These are phyloP conservation scores for Didymella pinodella DNA, from an alignment of 2,329 filamentous ascomycete genomes.

Conservation along the genomic window DNA sequence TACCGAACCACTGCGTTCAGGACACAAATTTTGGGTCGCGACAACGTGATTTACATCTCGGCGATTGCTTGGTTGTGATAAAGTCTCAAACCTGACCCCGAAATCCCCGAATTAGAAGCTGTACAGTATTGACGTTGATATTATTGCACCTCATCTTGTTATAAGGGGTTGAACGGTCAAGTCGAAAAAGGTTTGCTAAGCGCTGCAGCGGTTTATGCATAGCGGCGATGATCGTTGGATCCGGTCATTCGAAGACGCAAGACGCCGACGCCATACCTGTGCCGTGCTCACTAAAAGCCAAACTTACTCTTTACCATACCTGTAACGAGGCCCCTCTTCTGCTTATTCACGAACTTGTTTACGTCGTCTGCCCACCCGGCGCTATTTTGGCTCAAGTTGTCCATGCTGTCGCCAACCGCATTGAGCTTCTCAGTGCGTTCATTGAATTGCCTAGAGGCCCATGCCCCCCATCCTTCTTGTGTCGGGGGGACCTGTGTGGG, in stretches of 20 bases:
- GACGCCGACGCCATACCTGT: conserved; percentile 1
- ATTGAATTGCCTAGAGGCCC: conserved; percentile 85
- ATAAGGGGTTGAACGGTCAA: background rate
- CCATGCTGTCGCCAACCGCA: conserved; percentile 84
- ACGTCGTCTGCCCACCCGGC: conserved; percentile 87
- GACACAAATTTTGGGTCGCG: background rate
- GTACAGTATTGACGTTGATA: background rate
- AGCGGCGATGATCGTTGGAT: background rate
- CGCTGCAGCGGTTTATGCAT: conserved; percentile 4
- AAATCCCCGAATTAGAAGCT: background rate
- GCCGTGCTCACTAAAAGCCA: conserved; percentile 32
- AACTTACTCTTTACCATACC: conserved; percentile 59
- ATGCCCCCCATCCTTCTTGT: conserved; percentile 71
- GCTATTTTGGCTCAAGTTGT: conserved; percentile 80
- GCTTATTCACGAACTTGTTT: conserved; percentile 82
- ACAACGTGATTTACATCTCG: conserved; percentile 5
- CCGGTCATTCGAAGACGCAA: background rate
- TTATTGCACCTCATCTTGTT: background rate
- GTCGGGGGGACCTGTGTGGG: conserved; percentile 26
- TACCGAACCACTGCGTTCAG: conserved; percentile 1
- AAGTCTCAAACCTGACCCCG: background rate
- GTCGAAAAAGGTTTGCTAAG: background rate
- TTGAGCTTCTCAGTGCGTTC: conserved; percentile 89
- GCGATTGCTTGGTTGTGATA: background rate
- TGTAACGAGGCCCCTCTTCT: conserved; percentile 85